Percentiles rank a stretch among this genome's conserved stretches.
Conservation (phyloP, 495 filamentous ascomycete species). For the Penicillium roqueforti region DNA sequence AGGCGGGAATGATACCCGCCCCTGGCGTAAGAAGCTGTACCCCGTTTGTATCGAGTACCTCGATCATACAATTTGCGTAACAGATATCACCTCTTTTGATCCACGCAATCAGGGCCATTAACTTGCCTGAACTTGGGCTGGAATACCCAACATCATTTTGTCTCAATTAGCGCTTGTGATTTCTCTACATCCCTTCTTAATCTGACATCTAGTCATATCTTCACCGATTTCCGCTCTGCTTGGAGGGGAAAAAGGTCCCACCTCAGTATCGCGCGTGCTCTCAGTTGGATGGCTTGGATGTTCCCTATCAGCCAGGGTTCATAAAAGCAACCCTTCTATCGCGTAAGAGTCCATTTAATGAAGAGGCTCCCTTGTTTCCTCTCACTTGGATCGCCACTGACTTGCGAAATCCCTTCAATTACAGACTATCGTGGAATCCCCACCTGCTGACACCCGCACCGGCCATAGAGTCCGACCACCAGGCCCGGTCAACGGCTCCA, state of each 20-base stretch:
- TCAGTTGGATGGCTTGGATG: constrained; percentile 33
- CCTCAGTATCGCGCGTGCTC: constrained; percentile 33
- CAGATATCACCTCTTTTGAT: constrained; percentile 15
- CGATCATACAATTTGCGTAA: constrained; percentile 19
- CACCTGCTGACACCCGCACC: constrained; percentile 17
- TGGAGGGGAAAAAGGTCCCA: constrained; percentile 16
- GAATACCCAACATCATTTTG: constrained; percentile 29
- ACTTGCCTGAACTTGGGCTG: constrained; percentile 15
- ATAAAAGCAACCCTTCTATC: constrained; percentile 8
- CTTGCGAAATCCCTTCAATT: constrained; percentile 6
- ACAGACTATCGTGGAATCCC: constrained; percentile 13
- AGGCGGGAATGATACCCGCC: constrained; percentile 2
- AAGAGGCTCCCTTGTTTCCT: background rate
- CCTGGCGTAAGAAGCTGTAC: constrained; percentile 5
- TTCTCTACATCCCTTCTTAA: constrained; percentile 2
- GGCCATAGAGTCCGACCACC: constrained; percentile 20
- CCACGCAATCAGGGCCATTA: constrained; percentile 31
- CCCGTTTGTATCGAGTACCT: constrained; percentile 15
- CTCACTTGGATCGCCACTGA: constrained; percentile 2
- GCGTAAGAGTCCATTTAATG: background rate
- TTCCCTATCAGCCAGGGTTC: constrained; percentile 19
- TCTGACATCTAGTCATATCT: background rate
- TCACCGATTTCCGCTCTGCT: background rate
- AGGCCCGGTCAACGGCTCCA: constrained; percentile 37
- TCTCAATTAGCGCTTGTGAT: constrained; percentile 4